Conservation (phyloP, 2,329 filamentous ascomycete genomes). For the Colletotrichum coccodes region DNA sequence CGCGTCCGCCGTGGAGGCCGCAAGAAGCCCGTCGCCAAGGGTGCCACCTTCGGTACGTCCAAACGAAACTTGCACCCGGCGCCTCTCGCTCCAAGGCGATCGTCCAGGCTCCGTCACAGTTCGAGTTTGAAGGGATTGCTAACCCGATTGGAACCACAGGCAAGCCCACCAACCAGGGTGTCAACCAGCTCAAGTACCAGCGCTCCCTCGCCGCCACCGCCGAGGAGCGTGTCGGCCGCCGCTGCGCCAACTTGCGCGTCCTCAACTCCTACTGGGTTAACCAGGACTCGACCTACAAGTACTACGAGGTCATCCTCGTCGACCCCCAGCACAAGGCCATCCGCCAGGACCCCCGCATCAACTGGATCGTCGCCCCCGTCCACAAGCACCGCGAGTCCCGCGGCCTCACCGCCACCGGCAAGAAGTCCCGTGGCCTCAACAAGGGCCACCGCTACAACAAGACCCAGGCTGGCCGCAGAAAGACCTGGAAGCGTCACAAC, state of each 20-base stretch:
- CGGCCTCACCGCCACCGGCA: conserved; percentile 97
- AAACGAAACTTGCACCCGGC: neutral
- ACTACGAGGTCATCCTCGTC: conserved; percentile 99
- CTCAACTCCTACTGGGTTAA: conserved; percentile 99
- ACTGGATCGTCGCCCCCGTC: conserved; percentile 99
- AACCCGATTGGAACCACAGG: conserved; percentile 62
- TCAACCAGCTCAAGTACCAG: conserved; percentile 99
- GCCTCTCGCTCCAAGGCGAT: neutral
- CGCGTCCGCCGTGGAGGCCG: conserved; percentile 98
- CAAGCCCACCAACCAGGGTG: conserved; percentile 99
- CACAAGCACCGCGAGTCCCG: conserved; percentile 99
- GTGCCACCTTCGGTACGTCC: conserved; percentile 94
- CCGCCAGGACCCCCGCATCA: conserved; percentile 98
- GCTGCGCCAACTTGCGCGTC: conserved; percentile 98
- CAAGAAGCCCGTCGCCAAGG: conserved; percentile 96
- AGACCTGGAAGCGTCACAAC: conserved; percentile 99
- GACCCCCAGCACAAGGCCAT: conserved; percentile 99
- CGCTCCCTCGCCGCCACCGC: conserved; percentile 97
- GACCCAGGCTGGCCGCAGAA: conserved; percentile 94
- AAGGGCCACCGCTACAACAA: conserved; percentile 99
- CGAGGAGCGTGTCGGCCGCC: conserved; percentile 99
- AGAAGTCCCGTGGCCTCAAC: conserved; percentile 99
- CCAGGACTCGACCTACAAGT: conserved; percentile 99
- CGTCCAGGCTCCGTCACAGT: neutral
- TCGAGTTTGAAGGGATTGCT: conserved; percentile 23